These are phyloP conservation scores for Nicotiana undulata DNA, from an alignment of 257 asterid genomes.

Conservation along the genomic window DNA sequence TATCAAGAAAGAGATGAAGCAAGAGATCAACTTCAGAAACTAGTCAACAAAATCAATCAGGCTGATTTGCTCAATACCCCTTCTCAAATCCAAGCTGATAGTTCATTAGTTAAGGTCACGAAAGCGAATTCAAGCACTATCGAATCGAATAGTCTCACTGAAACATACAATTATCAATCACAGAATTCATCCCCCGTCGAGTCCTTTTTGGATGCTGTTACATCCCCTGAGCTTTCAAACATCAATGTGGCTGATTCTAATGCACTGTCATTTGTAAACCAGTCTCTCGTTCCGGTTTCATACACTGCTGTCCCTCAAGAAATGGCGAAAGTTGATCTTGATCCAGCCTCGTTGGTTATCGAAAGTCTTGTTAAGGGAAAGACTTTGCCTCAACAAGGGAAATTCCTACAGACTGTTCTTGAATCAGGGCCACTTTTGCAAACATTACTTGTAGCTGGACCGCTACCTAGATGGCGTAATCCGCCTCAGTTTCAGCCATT, in stretches of 20 bases:
- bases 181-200: slow-evolving; percentile 36
- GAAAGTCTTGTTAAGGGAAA: slow-evolving; percentile 45
- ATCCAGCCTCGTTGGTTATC: slow-evolving; percentile 35
- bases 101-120: slow-evolving; percentile 19
- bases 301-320: not conserved
- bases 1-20: slow-evolving; percentile 38
- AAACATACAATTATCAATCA: slow-evolving; percentile 38
- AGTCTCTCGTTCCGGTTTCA: not conserved
- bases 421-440: slow-evolving; percentile 27
- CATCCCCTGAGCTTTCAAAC: slow-evolving; percentile 51
- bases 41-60: slow-evolving; percentile 28
- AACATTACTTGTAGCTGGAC: slow-evolving; percentile 16
- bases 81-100: slow-evolving; percentile 17
- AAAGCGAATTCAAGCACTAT: slow-evolving; percentile 58
- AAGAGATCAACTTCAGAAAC: slow-evolving; percentile 28
- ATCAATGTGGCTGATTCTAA: slow-evolving; percentile 25
- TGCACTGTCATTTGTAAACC: slow-evolving; percentile 7
- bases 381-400: slow-evolving; percentile 19
- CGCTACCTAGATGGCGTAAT: slow-evolving; percentile 28
- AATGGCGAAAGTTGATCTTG: slow-evolving; percentile 17
- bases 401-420: slow-evolving; percentile 13
- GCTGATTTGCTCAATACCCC: not conserved
- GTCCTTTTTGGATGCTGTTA: slow-evolving; percentile 34
- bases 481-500: slow-evolving; percentile 14
- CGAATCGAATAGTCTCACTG: slow-evolving; percentile 61